Evolutionary conservation across 345 rosid species (phyloP).

Genomic region (Melaleuca quinquenervia): DNA sequence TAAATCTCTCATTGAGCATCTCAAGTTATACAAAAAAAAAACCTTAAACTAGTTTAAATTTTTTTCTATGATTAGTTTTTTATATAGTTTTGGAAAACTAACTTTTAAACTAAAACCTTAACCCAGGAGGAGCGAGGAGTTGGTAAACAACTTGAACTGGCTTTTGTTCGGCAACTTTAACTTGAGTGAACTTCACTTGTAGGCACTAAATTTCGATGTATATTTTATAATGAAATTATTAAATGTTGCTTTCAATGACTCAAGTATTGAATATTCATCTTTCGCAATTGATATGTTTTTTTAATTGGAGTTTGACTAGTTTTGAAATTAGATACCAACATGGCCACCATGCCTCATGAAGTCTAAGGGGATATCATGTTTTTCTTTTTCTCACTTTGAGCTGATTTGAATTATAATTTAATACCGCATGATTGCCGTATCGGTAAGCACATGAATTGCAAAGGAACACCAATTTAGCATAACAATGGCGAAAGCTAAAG

Average conservation of each 20-base stretch:
- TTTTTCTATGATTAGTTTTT: neutral
- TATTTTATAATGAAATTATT: too few species aligned
- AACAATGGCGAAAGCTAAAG: neutral
- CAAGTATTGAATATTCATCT: neutral
- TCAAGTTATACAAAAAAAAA: neutral
- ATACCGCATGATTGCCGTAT: neutral
- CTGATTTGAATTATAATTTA: accelerated
- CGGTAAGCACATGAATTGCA: neutral
- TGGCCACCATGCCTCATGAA: neutral
- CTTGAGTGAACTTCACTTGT: neutral
- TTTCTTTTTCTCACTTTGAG: neutral
- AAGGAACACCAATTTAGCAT: neutral
- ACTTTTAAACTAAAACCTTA: too few species aligned
- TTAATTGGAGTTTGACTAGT: too few species aligned
- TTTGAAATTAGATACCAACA: too few species aligned
- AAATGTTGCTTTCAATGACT: too few species aligned
- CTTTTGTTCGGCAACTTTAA: neutral
- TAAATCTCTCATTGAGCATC: neutral
- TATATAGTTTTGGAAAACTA: too few species aligned
- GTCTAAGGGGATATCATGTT: too few species aligned
- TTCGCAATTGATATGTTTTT: neutral
- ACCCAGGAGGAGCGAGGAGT: neutral
- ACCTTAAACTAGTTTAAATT: neutral
- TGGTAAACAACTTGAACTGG: neutral
- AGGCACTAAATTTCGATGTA: neutral